Evolutionary conservation across 2,329 filamentous ascomycete species (phyloP), one percentile per base, ranked within the genome.

Genomic region (Periconia sp.): DNA sequence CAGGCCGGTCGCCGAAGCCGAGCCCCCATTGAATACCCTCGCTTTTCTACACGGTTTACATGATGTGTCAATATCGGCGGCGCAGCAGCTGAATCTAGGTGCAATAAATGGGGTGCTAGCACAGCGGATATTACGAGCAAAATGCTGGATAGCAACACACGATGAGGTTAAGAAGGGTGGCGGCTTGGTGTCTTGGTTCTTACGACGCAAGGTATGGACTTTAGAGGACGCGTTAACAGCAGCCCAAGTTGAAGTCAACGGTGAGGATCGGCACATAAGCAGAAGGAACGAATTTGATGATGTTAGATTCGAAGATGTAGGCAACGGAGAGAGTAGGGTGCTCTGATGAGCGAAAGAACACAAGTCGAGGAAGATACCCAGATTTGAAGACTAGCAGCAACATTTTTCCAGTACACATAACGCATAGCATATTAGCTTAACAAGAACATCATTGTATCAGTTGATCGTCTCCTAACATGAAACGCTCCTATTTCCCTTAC

Each of bases 111-210:
- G 81, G 0, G 65, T 85, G 12, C 71, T 78, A 43, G 79, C 80
- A 3, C 82, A 82, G 44, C 65, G 73, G 12, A 65, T 77, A 4
- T 65, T 81, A 21, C 69, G 73, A 2, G 79, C 82, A 0, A 78
- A 72, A 51, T 87, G 86, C 55, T 87, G 84, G 84, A 67, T 87
- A 13, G 78, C 77, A 0, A 87, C 84, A 18, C 84, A 87, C 53
- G 83, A 86, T 51, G 84, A 86, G 62, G 70, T 80, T 4, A 86
- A 86, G 65, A 76, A 65, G 39, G 83, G 81, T 0, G 75, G 75
- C 0, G 83, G 83, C 0, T 53, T 86, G 4, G 76, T 86, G 8
- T 76, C 66, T 2, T 77, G 70, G 70, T 79, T 68, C 66, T 70
- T 79, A 43, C 64, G 59, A 23, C 54, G 75, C 23, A 75, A 70